A percentile compares a stretch with the other conserved stretches of the same genome.
These are phyloP conservation scores for Alternaria ethzedia DNA, from an alignment of 2,329 filamentous ascomycete species.

Conservation along the genomic window DNA sequence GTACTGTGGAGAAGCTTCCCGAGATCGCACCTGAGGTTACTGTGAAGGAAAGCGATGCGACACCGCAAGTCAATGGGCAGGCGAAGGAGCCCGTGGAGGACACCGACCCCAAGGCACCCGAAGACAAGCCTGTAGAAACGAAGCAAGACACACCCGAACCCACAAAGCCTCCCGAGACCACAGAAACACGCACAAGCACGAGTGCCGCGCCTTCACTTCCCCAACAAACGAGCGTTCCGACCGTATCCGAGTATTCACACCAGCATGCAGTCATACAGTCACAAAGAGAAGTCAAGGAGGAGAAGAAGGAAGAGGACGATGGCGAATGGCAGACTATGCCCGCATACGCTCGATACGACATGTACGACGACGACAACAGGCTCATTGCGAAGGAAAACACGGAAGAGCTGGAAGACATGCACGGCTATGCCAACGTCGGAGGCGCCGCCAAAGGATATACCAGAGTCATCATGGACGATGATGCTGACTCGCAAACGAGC, in stretches of 20 bases:
- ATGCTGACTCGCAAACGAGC: conserved; percentile 90
- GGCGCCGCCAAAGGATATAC: conserved; percentile 96
- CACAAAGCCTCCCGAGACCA: neutral
- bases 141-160: neutral
- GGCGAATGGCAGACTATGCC: conserved; percentile 97
- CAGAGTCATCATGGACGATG: conserved; percentile 91
- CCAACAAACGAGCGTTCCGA: conserved; percentile 18
- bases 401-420: conserved; percentile 71
- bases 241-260: conserved; percentile 86
- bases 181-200: conserved; percentile 16
- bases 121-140: conserved; percentile 11
- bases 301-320: conserved; percentile 65
- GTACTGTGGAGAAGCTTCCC: conserved; percentile 2
- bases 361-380: conserved; percentile 92
- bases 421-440: conserved; percentile 77
- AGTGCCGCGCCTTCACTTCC: conserved; percentile 10
- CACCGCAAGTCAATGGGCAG: conserved; percentile 20
- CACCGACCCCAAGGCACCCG: conserved; percentile 12
- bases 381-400: conserved; percentile 82
- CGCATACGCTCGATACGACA: conserved; percentile 87
- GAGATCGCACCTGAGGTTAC: conserved; percentile 7
- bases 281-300: conserved; percentile 46
- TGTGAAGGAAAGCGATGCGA: conserved; percentile 15
- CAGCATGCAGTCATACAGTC: conserved; percentile 71
- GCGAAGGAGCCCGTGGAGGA: conserved; percentile 13